These are phyloP conservation scores for Plasmodium yoelii DNA, from an alignment of 169 alveolate genomes.

Conservation along the genomic window DNA sequence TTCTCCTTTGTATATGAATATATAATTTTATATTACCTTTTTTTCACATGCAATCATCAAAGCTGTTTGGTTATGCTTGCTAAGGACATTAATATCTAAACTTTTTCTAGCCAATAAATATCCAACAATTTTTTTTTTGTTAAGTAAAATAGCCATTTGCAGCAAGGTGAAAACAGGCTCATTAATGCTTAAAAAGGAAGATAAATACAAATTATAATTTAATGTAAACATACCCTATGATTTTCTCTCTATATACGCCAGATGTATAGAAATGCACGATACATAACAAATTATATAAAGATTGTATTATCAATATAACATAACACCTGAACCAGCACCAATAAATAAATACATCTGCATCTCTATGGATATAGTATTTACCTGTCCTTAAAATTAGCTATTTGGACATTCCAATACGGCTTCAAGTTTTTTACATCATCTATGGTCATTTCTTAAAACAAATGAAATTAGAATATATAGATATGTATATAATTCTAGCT, in stretches of 20 bases:
- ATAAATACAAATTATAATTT: slow-evolving; percentile 6
- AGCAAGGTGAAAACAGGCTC: slow-evolving; percentile 67
- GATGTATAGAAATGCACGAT: not conserved
- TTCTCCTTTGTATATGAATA: not conserved
- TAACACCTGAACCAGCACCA: not conserved
- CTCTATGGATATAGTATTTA: not conserved
- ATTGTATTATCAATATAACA: too few species aligned
- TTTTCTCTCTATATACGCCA: not conserved
- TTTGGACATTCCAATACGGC: slow-evolving; percentile 75
- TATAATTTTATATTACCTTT: slow-evolving; percentile 14
- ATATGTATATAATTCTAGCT: too few species aligned
- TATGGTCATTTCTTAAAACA: slow-evolving; percentile 73
- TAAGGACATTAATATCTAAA: slow-evolving; percentile 68
- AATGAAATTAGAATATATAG: not conserved
- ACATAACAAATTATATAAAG: not conserved
- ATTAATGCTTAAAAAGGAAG: slow-evolving; percentile 26
- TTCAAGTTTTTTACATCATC: slow-evolving; percentile 70
- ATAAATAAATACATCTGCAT: not conserved
- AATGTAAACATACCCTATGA: not conserved
- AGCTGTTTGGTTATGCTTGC: slow-evolving; percentile 75
- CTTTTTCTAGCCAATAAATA: slow-evolving; percentile 71
- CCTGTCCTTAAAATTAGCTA: slow-evolving; percentile 71
- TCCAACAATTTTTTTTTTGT: slow-evolving; percentile 65
- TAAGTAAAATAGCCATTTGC: slow-evolving; percentile 68
- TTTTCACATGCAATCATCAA: slow-evolving; percentile 72